These are phyloP conservation scores for Lindgomyces ingoldianus DNA, from an alignment of 495 filamentous ascomycete genomes.

Conservation along the genomic window DNA sequence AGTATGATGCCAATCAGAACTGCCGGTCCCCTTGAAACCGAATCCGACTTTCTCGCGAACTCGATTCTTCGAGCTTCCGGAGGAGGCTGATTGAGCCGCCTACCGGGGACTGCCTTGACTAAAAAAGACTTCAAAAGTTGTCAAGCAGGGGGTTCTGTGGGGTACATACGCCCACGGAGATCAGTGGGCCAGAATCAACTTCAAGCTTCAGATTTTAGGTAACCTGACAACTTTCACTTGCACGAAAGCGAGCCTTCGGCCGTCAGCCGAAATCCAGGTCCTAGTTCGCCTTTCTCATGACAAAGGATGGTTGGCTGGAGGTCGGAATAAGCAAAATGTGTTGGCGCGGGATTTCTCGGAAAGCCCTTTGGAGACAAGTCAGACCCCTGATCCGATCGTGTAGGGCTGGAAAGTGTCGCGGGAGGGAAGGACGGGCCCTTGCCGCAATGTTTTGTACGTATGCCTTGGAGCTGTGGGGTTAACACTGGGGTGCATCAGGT, in stretches of 20 bases:
- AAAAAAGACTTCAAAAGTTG: no score
- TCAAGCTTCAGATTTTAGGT: neutral
- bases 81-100: no score
- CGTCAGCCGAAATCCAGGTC: neutral
- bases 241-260: neutral
- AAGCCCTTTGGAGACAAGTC: no score
- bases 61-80: no score
- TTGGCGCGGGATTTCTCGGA: slow-evolving; percentile 11
- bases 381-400: neutral
- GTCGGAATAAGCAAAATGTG: neutral
- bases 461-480: neutral
- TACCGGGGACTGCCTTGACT: no score
- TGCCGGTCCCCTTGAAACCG: no score
- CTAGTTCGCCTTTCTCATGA: neutral
- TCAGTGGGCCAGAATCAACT: neutral
- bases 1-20: no score
- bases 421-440: neutral
- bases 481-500: slow-evolving; percentile 8
- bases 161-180: neutral
- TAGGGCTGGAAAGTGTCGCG: slow-evolving; percentile 6
- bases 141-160: neutral
- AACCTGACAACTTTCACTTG: neutral
- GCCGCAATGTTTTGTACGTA: neutral
- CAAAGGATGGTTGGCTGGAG: neutral
- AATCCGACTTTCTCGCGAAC: no score